phyloP scores from a whole-genome alignment of 2,329 filamentous ascomycete genomes.

The Aphanoascus verrucosus region DNA sequence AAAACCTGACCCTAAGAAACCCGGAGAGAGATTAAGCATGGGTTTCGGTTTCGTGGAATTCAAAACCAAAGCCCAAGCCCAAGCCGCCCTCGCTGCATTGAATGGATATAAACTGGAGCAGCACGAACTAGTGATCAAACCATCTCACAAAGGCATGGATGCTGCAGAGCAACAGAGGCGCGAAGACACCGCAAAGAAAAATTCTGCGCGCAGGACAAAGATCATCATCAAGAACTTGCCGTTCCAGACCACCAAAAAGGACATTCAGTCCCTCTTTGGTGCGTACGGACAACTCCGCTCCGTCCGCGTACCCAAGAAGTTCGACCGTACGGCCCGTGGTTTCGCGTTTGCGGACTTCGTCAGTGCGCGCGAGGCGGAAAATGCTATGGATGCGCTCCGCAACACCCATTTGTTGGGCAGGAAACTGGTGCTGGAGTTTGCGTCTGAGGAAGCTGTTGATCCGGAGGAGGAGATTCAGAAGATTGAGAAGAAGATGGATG shows the following conservation, averaged over 20 bases:
- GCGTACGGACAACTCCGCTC: constrained; percentile 87
- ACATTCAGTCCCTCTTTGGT: constrained; percentile 73
- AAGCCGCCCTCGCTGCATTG: constrained; percentile 73
- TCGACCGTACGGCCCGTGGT: constrained; percentile 75
- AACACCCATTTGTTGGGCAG: constrained; percentile 90
- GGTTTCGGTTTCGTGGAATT: constrained; percentile 96
- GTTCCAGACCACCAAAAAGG: constrained; percentile 89
- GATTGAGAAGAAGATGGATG: constrained; percentile 91
- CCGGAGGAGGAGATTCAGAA: constrained; percentile 92
- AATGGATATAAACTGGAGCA: constrained; percentile 78
- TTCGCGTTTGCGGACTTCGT: constrained; percentile 97
- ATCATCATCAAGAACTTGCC: constrained; percentile 97
- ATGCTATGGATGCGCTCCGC: constrained; percentile 79
- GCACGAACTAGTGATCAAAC: constrained; percentile 73
- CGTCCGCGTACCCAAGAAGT: constrained; percentile 89
- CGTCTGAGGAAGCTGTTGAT: constrained; percentile 76
- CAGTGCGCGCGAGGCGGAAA: constrained; percentile 77
- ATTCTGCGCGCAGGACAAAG: constrained; percentile 68
- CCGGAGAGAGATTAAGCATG: constrained; percentile 84
- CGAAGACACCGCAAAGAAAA: constrained; percentile 73
- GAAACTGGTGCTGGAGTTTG: constrained; percentile 82
- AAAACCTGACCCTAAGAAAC: constrained; percentile 82
- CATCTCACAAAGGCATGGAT: constrained; percentile 60
- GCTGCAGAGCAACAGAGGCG: constrained; percentile 41
- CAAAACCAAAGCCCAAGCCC: constrained; percentile 62